Percentiles rank a stretch among this genome's conserved stretches.
Evolutionary conservation across 2,329 filamentous ascomycete genomes (phyloP).

Genomic region (Aureobasidium namibiae): DNA sequence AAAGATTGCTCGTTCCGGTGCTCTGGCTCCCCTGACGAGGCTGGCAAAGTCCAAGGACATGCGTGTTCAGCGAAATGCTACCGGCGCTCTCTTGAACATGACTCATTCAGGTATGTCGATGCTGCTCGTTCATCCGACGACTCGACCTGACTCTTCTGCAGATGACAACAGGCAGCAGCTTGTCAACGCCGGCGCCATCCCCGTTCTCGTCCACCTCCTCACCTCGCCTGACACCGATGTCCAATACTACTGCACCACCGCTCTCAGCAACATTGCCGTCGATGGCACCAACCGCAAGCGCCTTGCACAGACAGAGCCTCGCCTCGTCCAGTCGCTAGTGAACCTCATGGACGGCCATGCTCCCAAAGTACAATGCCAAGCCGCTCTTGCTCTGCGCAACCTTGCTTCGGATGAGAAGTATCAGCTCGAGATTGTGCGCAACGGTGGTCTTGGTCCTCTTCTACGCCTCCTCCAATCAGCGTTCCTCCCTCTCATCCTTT

Average conservation of each 20-base stretch:
- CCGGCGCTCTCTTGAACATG: slow-evolving; percentile 94
- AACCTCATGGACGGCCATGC: slow-evolving; percentile 96
- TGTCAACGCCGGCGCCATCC: slow-evolving; percentile 95
- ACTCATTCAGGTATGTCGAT: slow-evolving; percentile 77
- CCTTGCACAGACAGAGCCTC: slow-evolving; percentile 80
- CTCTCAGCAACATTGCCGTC: slow-evolving; percentile 96
- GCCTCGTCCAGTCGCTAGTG: slow-evolving; percentile 86
- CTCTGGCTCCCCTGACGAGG: slow-evolving; percentile 79
- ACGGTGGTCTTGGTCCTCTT: slow-evolving; percentile 74
- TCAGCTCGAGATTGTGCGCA: slow-evolving; percentile 91
- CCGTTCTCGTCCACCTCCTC: slow-evolving; percentile 88
- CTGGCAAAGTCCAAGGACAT: slow-evolving; percentile 97
- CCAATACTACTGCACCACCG: slow-evolving; percentile 98
- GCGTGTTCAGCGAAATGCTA: slow-evolving; percentile 96
- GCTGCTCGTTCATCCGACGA: background rate
- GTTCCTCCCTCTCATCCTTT: slow-evolving; percentile 90
- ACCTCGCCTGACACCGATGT: slow-evolving; percentile 92
- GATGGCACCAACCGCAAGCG: slow-evolving; percentile 86
- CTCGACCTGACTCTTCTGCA: slow-evolving; percentile 28
- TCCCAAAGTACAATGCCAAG: slow-evolving; percentile 96
- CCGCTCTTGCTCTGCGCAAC: slow-evolving; percentile 86
- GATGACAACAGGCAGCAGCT: slow-evolving; percentile 97
- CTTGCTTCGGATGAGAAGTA: slow-evolving; percentile 98
- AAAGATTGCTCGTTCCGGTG: slow-evolving; percentile 92
- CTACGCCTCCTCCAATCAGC: slow-evolving; percentile 88